Base-by-base conservation (phyloP, 164 flowering plant genomes). In the Nymphaea colorata region DNA sequence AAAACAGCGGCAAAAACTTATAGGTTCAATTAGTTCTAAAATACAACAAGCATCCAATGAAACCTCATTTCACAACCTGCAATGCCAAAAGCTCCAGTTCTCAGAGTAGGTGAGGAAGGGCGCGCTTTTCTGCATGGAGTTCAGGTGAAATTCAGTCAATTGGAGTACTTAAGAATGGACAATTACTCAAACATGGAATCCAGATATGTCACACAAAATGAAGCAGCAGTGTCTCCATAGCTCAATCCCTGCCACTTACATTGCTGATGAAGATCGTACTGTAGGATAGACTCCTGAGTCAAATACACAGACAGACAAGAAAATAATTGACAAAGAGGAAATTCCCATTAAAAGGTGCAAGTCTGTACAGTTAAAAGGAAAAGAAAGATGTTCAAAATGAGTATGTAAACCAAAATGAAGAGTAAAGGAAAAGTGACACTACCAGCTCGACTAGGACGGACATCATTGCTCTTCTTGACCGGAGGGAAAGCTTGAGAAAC, bases 31-130 rank as follows among this genome's bases (percentile, higher is more conserved):
- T 55, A 44, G 44, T 10, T 7, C 45, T 43, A 67, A 36, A 57
- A 67, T 36, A 5, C 51, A 53, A 55, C 12, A 51, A 51, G 12
- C 57, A 51, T 8, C 14, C 57, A 8, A 15, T 51, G 57, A 51
- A 15, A 51, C 8, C 57, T 5, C 57, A 51, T 25, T 25, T 2
- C 55, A 47, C 2, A 51, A 51, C 83, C 73, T 51, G 90, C 79
- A 71, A 84, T 81, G 53, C 82, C 71, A 77, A 86, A 86, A 0
- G 79, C 75, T 67, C 78, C 85, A 42, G 76, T 79, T 66, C 73
- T 81, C 59, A 15, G 57, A 51, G 88, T 73, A 70, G 89, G 93
- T 70, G 93, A 83, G 10, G 82, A 84, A 45, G 92, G 81, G 55
- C 74, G 84, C 43, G 80, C 84, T 74, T 78, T 84, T 53, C 96